Conservation (phyloP, 2,329 filamentous ascomycete genomes). For the Neurospora crassa region DNA sequence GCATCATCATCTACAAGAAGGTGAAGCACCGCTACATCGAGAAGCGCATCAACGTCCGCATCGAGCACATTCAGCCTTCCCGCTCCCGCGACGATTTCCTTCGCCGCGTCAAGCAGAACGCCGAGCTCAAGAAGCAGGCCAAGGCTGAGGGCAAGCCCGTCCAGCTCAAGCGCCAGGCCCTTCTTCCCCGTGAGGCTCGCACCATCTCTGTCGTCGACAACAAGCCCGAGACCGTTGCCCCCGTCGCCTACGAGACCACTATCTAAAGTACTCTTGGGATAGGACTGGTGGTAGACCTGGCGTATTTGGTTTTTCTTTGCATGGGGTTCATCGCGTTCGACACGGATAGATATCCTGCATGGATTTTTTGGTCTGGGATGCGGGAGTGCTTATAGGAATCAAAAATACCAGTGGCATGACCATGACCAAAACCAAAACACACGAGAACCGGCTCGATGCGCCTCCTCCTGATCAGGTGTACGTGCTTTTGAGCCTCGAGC, state of each 20-base stretch:
- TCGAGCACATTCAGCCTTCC: slow-evolving; percentile 94
- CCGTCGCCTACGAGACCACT: slow-evolving; percentile 94
- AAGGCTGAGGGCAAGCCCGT: slow-evolving; percentile 81
- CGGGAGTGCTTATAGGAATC: slow-evolving; percentile 25
- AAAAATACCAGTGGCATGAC: slow-evolving; percentile 25
- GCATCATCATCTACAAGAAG: slow-evolving; percentile 99
- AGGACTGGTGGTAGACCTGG: slow-evolving; percentile 18
- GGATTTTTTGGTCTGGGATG: slow-evolving; percentile 22
- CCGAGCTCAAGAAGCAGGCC: slow-evolving; percentile 82
- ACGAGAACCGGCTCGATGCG: background rate
- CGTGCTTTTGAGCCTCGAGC: background rate
- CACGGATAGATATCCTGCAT: slow-evolving; percentile 25
- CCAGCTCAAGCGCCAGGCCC: slow-evolving; percentile 86
- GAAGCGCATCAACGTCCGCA: slow-evolving; percentile 98
- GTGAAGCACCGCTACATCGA: slow-evolving; percentile 99
- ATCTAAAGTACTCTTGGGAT: slow-evolving; percentile 54
- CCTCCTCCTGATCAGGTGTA: background rate
- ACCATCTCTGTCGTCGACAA: slow-evolving; percentile 74
- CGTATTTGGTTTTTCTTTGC: slow-evolving; percentile 25
- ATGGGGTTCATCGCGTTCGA: slow-evolving; percentile 26
- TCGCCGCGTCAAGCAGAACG: slow-evolving; percentile 92
- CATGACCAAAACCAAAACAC: slow-evolving; percentile 2
- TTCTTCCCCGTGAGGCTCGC: slow-evolving; percentile 67
- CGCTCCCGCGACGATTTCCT: slow-evolving; percentile 96
- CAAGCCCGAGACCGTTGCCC: slow-evolving; percentile 82